A percentile compares a stretch with the other conserved stretches of the same genome.
These are phyloP conservation scores for Aspergillus cejpii DNA, from an alignment of 2,329 filamentous ascomycete genomes.

Conservation along the genomic window DNA sequence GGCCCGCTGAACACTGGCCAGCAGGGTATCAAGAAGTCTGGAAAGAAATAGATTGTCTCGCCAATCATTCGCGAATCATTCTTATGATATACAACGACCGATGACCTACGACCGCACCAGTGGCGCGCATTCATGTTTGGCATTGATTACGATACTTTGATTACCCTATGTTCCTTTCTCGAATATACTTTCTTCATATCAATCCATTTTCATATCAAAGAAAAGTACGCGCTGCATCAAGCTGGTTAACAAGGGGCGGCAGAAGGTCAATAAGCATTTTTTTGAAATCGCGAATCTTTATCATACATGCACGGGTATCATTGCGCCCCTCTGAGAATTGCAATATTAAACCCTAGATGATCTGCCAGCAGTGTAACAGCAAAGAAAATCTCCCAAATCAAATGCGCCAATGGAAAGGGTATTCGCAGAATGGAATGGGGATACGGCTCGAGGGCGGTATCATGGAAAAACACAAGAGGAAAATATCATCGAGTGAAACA, in stretches of 20 bases:
- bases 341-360: neutral
- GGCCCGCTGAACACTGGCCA: constrained; percentile 76
- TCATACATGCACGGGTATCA: constrained; percentile 4
- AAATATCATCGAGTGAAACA: neutral
- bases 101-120: constrained; percentile 16
- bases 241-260: constrained; percentile 1
- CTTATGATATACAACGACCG: constrained; percentile 21
- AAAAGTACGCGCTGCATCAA: neutral
- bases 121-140: constrained; percentile 12
- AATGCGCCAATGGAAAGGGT: neutral
- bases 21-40: constrained; percentile 96
- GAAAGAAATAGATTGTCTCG: constrained; percentile 68
- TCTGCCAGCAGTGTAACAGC: neutral
- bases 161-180: constrained; percentile 8
- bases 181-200: constrained; percentile 7
- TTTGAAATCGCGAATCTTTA: neutral
- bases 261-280: neutral
- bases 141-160: constrained; percentile 12
- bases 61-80: constrained; percentile 3
- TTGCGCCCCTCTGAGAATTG: neutral
- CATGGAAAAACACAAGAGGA: neutral
- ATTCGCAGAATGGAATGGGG: constrained; percentile 3
- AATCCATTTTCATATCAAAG: neutral
- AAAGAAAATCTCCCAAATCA: neutral
- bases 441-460: neutral